Evolutionary conservation across 495 filamentous ascomycete genomes (phyloP), one percentile per base, ranked within the genome.

Genomic region (Venustampulla echinocandica): DNA sequence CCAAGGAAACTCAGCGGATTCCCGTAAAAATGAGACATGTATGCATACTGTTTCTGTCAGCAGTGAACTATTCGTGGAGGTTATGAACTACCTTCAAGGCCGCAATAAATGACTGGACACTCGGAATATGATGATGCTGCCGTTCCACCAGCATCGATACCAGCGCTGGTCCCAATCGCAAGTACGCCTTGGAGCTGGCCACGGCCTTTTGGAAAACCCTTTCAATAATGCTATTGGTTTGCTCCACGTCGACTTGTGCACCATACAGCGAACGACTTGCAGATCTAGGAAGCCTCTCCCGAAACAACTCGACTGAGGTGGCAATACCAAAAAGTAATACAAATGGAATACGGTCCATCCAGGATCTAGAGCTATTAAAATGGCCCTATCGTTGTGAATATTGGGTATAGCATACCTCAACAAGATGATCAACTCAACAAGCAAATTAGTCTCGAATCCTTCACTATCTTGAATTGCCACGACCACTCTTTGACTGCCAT

Each of bases 381-480:
- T n/a, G 13, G 5, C 10, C 19, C 5, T 1, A 14, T 20, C 18
- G 24, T 25, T 17, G 27, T 30, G 11, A 34, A 20, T 7, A 20
- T 9, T 17, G 25, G 10, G 22, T 10, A n/a, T 14, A 9, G 62
- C 75, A 44, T 66, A 93, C 85, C 77, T 81, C 39, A 97, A 76
- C 3, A 97, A 64, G 18, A 75, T 75, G 30, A 96, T 70, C 21
- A 95, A 61, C 60, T 96, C 88, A 1, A 76, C 79, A 23, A 97
- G 64, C 21, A 96, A 62, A n/a, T 63, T 69, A 25, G 74, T 75
- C 56, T 96, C 89, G 58, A 97, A 96, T 4, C 84, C 90, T 63
- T 98, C 93, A 49, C 85, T 93, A 59, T 97, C 93, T 57, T 86
- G 80, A 42, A 98, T 81, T 11, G 82, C 81, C 17, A 98, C 61